Evolutionary conservation across 2,329 filamentous ascomycete species (phyloP).

Genomic region (Microcera coccophila): DNA sequence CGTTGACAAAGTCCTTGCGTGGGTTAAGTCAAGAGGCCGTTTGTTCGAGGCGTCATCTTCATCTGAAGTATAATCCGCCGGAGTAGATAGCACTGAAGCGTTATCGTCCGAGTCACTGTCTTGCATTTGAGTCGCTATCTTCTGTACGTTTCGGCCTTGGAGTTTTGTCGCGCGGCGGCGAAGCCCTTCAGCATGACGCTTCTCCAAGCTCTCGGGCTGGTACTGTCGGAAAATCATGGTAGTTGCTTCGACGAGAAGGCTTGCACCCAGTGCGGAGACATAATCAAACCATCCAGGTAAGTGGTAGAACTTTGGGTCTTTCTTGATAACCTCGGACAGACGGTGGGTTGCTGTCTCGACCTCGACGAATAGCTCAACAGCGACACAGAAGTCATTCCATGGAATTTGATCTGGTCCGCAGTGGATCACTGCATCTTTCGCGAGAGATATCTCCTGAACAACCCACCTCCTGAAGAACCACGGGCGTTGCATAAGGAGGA

Average conservation of each 20-base stretch:
- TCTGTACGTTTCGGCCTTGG: neutral
- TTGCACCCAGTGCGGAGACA: neutral
- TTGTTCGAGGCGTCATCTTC: neutral
- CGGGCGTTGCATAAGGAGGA: conserved; percentile 1
- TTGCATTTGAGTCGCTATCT: neutral
- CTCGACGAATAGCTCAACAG: conserved; percentile 1
- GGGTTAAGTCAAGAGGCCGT: neutral
- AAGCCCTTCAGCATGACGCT: neutral
- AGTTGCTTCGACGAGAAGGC: neutral
- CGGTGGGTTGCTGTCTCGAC: conserved; percentile 1
- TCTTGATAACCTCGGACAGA: conserved; percentile 1
- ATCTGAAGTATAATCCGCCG: neutral
- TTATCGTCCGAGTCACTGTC: neutral
- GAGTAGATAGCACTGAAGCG: neutral
- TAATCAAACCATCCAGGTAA: neutral
- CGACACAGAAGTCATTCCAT: conserved; percentile 1
- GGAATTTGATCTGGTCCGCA: conserved; percentile 1
- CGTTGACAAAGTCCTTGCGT: too few species aligned
- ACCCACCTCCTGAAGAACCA: conserved; percentile 1
- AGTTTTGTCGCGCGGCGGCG: neutral
- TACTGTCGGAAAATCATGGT: conserved; percentile 1
- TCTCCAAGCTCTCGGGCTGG: neutral
- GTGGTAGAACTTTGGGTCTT: conserved; percentile 1
- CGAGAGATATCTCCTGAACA: neutral
- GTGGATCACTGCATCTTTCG: neutral